phyloP scores from a whole-genome alignment of 352 stramenopile species.

The Phytophthora brassicae region DNA sequence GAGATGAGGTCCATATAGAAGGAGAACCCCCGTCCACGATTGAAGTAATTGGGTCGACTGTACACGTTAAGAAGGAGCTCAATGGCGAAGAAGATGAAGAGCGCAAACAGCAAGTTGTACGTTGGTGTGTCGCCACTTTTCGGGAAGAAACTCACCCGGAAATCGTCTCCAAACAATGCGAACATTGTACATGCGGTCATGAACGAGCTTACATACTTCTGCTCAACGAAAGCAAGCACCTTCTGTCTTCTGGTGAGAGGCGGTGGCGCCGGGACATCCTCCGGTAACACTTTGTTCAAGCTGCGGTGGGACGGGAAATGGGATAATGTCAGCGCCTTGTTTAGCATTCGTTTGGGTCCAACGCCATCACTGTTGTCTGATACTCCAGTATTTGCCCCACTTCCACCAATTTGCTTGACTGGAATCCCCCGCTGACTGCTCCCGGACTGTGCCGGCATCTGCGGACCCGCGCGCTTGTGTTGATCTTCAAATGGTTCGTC shows the following conservation, averaged over 20 bases:
- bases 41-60: conserved; percentile 77
- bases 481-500: conserved; percentile 30
- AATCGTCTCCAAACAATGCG: conserved; percentile 86
- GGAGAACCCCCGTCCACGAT: conserved; percentile 67
- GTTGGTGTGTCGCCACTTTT: conserved; percentile 65
- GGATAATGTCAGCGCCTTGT: conserved; percentile 33
- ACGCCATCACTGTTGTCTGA: conserved; percentile 19
- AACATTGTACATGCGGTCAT: conserved; percentile 85
- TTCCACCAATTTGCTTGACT: conserved; percentile 25
- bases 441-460: conserved; percentile 36
- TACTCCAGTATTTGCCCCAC: not conserved
- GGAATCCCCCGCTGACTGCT: conserved; percentile 36
- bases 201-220: conserved; percentile 67
- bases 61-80: conserved; percentile 76
- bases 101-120: conserved; percentile 82
- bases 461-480: conserved; percentile 20
- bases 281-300: conserved; percentile 69
- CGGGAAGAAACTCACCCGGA: conserved; percentile 67
- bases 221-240: conserved; percentile 59
- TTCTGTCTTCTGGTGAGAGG: conserved; percentile 44
- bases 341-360: conserved; percentile 37
- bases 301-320: conserved; percentile 49
- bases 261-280: conserved; percentile 42
- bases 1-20: conserved; percentile 96
- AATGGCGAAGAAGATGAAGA: conserved; percentile 73